phyloP scores from a whole-genome alignment of 441 rosid genomes.

The Pelargonium myrrhifolium region DNA sequence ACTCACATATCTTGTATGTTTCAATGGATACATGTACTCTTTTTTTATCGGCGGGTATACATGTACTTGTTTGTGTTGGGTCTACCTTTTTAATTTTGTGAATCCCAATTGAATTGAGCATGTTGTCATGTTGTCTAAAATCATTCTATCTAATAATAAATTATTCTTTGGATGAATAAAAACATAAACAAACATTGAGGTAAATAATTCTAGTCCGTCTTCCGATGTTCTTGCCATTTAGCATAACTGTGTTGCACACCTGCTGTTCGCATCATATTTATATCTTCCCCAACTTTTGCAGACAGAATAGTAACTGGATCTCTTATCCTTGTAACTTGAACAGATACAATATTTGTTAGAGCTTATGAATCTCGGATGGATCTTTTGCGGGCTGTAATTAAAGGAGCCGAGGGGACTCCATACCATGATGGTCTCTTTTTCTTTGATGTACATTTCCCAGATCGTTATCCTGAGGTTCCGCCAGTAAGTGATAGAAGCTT shows the following conservation, averaged over 20 bases:
- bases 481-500: slow-evolving; percentile 49
- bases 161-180: too few species aligned
- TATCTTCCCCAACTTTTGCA: neutral
- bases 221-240: too few species aligned
- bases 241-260: neutral
- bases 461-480: slow-evolving; percentile 57
- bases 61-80: too few species aligned
- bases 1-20: too few species aligned
- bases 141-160: too few species aligned
- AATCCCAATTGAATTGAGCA: too few species aligned
- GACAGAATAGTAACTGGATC: neutral
- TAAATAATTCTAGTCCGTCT: too few species aligned
- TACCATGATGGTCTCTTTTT: slow-evolving; percentile 94
- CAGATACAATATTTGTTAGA: slow-evolving; percentile 81
- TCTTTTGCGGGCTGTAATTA: slow-evolving; percentile 79
- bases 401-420: slow-evolving; percentile 93
- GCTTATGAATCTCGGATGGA: slow-evolving; percentile 90
- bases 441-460: slow-evolving; percentile 77
- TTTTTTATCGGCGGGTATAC: too few species aligned
- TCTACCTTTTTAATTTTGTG: too few species aligned
- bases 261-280: neutral
- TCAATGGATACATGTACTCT: too few species aligned
- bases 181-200: too few species aligned
- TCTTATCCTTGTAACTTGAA: slow-evolving; percentile 19
- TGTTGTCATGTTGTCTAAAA: too few species aligned